A percentile compares a stretch with the other conserved stretches of the same genome.
Evolutionary conservation across 2,329 filamentous ascomycete species (phyloP).

Genomic region (Penicillium sp.): DNA sequence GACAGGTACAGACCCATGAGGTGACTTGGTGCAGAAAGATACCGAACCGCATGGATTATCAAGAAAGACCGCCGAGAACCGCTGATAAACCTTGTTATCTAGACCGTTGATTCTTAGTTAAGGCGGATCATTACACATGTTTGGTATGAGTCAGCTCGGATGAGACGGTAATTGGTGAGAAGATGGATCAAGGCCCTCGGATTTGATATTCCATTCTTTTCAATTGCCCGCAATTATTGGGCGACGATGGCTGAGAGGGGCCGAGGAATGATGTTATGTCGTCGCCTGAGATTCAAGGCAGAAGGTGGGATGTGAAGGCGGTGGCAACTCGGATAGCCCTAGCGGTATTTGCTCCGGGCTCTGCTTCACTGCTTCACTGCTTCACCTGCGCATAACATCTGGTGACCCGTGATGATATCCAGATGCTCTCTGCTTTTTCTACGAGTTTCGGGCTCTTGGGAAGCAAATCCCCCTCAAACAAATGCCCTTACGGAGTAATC

Average conservation of each 20-base stretch:
- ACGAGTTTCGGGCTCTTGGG: too few species aligned
- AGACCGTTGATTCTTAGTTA: not conserved
- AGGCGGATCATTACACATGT: not conserved
- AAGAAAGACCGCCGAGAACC: slow-evolving; percentile 40
- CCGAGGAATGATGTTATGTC: not conserved
- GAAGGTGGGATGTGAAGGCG: not conserved
- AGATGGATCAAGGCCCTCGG: not conserved
- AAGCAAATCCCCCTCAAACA: too few species aligned
- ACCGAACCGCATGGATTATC: slow-evolving; percentile 38
- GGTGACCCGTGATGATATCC: too few species aligned
- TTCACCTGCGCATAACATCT: too few species aligned
- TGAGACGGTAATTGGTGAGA: not conserved
- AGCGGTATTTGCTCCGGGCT: not conserved
- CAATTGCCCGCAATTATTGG: not conserved
- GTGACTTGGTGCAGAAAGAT: slow-evolving; percentile 39
- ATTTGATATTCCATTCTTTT: not conserved
- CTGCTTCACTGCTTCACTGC: too few species aligned
- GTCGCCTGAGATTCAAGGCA: not conserved
- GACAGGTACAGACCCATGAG: slow-evolving; percentile 26
- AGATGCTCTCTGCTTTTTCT: too few species aligned
- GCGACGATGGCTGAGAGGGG: not conserved
- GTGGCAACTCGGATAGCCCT: not conserved
- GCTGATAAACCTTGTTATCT: slow-evolving; percentile 6
- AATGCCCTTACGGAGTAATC: too few species aligned
- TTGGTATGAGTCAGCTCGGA: not conserved